These are phyloP conservation scores for Annulohypoxylon truncatum DNA, from an alignment of 2,329 filamentous ascomycete species.

Conservation along the genomic window DNA sequence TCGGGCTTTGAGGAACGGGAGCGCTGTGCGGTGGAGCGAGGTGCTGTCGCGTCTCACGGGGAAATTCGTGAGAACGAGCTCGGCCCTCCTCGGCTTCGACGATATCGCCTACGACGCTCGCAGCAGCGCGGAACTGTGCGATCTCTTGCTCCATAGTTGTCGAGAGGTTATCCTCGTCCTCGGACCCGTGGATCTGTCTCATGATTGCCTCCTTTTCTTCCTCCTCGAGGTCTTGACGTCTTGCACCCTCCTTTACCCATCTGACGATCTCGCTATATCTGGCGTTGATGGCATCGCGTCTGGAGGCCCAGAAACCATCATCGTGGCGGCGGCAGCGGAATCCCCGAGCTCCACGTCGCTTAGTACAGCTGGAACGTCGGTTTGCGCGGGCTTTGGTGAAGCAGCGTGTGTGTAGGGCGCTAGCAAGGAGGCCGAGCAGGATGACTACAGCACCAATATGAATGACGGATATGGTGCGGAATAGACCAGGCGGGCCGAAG, in stretches of 20 bases:
- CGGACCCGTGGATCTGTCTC: conserved; percentile 41
- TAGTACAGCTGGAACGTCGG: conserved; percentile 44
- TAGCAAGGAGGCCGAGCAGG: conserved; percentile 45
- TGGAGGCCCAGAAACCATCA: conserved; percentile 14
- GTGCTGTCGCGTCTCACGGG: conserved; percentile 36
- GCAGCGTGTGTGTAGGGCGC: conserved; percentile 46
- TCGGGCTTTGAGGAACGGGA: conserved; percentile 45
- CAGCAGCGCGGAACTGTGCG: conserved; percentile 59
- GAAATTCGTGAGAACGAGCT: conserved; percentile 36
- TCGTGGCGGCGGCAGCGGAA: conserved; percentile 1
- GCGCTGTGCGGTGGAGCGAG: conserved; percentile 37
- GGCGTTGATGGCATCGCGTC: conserved; percentile 33
- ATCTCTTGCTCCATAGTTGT: conserved; percentile 62
- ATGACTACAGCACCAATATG: conserved; percentile 37
- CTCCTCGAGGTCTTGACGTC: conserved; percentile 42
- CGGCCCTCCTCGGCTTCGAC: conserved; percentile 58
- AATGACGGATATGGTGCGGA: conserved; percentile 23
- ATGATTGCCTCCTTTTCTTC: conserved; percentile 55
- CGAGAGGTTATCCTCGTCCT: conserved; percentile 48
- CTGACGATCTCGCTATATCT: conserved; percentile 50
- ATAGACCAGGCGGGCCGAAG: conserved; percentile 28
- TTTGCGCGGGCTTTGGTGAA: conserved; percentile 43
- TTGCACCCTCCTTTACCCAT: conserved; percentile 43
- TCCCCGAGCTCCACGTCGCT: conserved; percentile 43
- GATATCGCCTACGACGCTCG: conserved; percentile 59